Evolutionary conservation across 257 asterid species (phyloP).

Genomic region (Parsonsia alboflavescens): DNA sequence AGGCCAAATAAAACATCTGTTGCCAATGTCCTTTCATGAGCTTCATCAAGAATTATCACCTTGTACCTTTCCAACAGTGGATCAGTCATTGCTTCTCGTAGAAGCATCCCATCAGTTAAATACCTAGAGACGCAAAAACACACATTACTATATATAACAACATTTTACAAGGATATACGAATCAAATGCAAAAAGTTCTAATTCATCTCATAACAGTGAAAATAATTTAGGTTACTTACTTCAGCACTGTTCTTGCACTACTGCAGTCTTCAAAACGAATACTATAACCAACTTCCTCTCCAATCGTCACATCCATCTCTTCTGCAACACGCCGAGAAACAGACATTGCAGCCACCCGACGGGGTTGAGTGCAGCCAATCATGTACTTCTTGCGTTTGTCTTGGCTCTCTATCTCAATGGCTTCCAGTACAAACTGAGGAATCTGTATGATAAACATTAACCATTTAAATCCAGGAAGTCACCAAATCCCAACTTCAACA

Average conservation of each 20-base stretch:
- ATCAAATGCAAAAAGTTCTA: not conserved
- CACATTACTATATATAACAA: not conserved
- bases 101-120: constrained; percentile 96
- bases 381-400: constrained; percentile 76
- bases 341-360: constrained; percentile 98
- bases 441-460: constrained; percentile 39
- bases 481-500: not conserved
- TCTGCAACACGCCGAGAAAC: constrained; percentile 97
- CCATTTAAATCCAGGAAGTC: not conserved
- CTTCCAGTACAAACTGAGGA: constrained; percentile 91
- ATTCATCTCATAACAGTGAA: not conserved
- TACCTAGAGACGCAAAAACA: constrained; percentile 42
- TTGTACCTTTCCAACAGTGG: constrained; percentile 90
- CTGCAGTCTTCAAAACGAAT: constrained; percentile 97
- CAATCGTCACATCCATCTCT: constrained; percentile 94
- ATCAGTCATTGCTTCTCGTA: constrained; percentile 99
- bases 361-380: constrained; percentile 98
- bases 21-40: constrained; percentile 95
- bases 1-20: constrained; percentile 96
- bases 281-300: constrained; percentile 98
- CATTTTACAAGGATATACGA: not conserved
- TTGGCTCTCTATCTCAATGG: constrained; percentile 56
- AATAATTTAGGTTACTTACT: constrained; percentile 29
- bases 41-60: constrained; percentile 96
- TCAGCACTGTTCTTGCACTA: constrained; percentile 74